Percentiles rank a stretch among this genome's conserved stretches.
Conservation (phyloP, 208 protist genomes). For the Leptomonas pyrrhocoris region DNA sequence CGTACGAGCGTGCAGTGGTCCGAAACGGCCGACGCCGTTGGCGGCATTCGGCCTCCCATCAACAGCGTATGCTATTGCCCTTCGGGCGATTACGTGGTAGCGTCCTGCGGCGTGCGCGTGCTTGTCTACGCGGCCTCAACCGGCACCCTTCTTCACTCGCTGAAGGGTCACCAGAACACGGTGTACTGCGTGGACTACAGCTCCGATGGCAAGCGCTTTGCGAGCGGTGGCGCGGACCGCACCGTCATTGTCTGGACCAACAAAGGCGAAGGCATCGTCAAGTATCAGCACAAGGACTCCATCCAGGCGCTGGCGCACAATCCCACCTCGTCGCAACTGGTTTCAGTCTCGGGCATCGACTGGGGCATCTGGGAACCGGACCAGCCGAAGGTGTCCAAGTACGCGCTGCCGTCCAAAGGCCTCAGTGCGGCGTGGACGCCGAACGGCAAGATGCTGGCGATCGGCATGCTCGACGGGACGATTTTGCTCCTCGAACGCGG, state of each 20-base stretch:
- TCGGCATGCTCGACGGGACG: constrained; percentile 92
- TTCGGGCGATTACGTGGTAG: constrained; percentile 90
- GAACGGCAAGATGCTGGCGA: constrained; percentile 93
- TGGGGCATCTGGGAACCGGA: constrained; percentile 97
- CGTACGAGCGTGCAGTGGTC: constrained; percentile 75
- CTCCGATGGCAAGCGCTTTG: constrained; percentile 92
- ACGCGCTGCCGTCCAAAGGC: constrained; percentile 84
- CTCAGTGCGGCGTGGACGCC: constrained; percentile 93
- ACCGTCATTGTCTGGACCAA: constrained; percentile 96
- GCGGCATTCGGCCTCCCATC: constrained; percentile 68
- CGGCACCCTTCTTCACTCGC: constrained; percentile 90
- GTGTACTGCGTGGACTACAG: constrained; percentile 92
- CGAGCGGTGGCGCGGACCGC: constrained; percentile 93
- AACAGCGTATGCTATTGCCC: constrained; percentile 90
- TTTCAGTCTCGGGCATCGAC: constrained; percentile 90
- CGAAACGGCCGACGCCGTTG: constrained; percentile 47
- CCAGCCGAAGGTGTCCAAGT: constrained; percentile 90
- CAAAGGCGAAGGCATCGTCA: constrained; percentile 94
- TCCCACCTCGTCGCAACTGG: constrained; percentile 87
- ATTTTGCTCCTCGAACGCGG: constrained; percentile 48
- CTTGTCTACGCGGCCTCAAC: constrained; percentile 93
- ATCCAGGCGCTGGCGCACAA: constrained; percentile 96
- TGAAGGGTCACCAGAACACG: constrained; percentile 95
- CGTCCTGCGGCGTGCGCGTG: constrained; percentile 89
- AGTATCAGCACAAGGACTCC: constrained; percentile 95